A percentile compares a stretch with the other conserved stretches of the same genome.
phyloP scores from a whole-genome alignment of 179 eudicot genomes.

The Silene noctiflora region DNA sequence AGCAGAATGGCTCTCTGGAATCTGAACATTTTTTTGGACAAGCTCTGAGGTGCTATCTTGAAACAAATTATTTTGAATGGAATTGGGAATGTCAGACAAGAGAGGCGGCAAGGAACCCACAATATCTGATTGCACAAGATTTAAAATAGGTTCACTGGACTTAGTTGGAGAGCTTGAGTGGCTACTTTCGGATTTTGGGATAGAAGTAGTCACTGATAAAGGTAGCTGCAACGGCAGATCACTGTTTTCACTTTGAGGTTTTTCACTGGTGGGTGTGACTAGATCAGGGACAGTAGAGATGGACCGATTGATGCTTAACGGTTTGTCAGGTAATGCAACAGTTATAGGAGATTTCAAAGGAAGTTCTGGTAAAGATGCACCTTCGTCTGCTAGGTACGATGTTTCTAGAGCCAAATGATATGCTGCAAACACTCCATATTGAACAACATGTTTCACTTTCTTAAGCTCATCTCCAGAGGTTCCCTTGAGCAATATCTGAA shows the following conservation, averaged over 20 bases:
- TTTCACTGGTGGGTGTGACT: conserved; percentile 29
- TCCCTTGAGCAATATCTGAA: conserved; percentile 55
- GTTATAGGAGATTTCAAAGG: conserved; percentile 42
- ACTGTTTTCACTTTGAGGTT: conserved; percentile 31
- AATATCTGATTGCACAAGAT: conserved; percentile 20
- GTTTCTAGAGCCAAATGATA: conserved; percentile 55
- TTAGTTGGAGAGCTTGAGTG: conserved; percentile 18
- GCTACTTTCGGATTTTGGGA: conserved; percentile 16
- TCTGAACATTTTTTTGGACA: conserved; percentile 11
- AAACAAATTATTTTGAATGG: conserved; percentile 15
- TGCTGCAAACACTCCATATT: conserved; percentile 52
- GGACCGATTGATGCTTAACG: conserved; percentile 32
- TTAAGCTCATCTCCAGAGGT: conserved; percentile 52
- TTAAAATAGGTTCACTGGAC: conserved; percentile 16
- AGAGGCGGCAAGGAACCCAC: conserved; percentile 20
- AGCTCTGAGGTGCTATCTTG: conserved; percentile 24
- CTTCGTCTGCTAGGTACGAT: conserved; percentile 53
- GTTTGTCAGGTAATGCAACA: conserved; percentile 43
- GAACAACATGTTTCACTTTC: conserved; percentile 50
- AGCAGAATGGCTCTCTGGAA: conserved; percentile 23
- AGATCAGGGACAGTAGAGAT: conserved; percentile 40
- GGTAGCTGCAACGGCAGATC: conserved; percentile 10
- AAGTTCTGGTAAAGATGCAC: conserved; percentile 47
- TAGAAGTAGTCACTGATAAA: conserved; percentile 8
- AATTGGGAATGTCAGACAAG: conserved; percentile 4